These are phyloP conservation scores for Sarocladium brachiariae DNA, from an alignment of 2,329 filamentous ascomycete species.

Conservation along the genomic window DNA sequence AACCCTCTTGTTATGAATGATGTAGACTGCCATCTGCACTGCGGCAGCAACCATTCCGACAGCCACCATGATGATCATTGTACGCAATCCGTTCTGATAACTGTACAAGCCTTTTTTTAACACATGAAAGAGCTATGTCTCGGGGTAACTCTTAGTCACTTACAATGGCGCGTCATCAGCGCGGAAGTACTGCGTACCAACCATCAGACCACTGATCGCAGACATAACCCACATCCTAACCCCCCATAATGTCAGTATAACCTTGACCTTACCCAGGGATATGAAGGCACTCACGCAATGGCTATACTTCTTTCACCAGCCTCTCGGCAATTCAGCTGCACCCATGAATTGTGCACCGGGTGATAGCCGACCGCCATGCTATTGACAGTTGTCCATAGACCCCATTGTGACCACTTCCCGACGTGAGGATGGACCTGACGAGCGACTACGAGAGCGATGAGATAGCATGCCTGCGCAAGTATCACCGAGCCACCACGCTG, in stretches of 20 bases:
- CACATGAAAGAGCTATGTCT: too few species aligned
- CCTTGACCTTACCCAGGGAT: too few species aligned
- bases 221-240: constrained; percentile 42
- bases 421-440: constrained; percentile 34
- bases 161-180: constrained; percentile 33
- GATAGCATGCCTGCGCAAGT: constrained; percentile 35
- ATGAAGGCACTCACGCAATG: constrained; percentile 42
- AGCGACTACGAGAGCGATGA: constrained; percentile 36
- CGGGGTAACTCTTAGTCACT: too few species aligned
- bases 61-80: constrained; percentile 37
- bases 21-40: constrained; percentile 32
- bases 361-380: constrained; percentile 46
- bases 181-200: constrained; percentile 42
- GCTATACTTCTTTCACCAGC: constrained; percentile 39
- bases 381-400: constrained; percentile 45
- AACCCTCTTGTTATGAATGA: constrained; percentile 28
- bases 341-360: constrained; percentile 45
- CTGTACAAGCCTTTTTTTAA: too few species aligned
- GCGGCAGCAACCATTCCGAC: constrained; percentile 32
- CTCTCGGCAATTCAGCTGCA: constrained; percentile 43
- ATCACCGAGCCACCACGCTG: constrained; percentile 37
- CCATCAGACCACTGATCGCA: constrained; percentile 44
- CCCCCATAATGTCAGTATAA: too few species aligned
- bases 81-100: constrained; percentile 36
- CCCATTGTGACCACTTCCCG: constrained; percentile 41